These are phyloP conservation scores for Rachicladosporium sp. DNA, from an alignment of 2,329 filamentous ascomycete genomes.

Conservation along the genomic window DNA sequence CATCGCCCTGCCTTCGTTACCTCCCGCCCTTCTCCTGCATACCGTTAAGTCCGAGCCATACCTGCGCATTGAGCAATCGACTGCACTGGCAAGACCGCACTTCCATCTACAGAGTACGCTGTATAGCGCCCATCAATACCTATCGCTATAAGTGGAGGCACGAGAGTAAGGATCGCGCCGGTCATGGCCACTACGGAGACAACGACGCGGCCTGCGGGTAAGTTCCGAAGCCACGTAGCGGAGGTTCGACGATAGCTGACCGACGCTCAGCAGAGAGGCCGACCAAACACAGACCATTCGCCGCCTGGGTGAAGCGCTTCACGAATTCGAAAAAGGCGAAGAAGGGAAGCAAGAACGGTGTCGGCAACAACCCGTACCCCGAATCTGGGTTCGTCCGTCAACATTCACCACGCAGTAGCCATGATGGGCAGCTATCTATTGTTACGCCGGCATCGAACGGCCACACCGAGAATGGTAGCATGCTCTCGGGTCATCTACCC, in stretches of 20 bases:
- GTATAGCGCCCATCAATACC: too few species aligned
- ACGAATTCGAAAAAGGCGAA: slow-evolving; percentile 59
- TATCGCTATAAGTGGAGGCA: too few species aligned
- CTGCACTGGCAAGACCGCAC: too few species aligned
- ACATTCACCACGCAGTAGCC: slow-evolving; percentile 25
- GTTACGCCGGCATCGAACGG: slow-evolving; percentile 44
- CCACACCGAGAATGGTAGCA: slow-evolving; percentile 30
- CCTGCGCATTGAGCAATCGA: too few species aligned
- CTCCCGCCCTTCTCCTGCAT: too few species aligned
- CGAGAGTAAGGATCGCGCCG: too few species aligned
- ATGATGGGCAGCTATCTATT: slow-evolving; percentile 36
- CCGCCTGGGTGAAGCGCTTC: slow-evolving; percentile 88
- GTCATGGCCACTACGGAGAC: too few species aligned
- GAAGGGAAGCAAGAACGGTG: slow-evolving; percentile 7
- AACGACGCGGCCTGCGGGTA: too few species aligned
- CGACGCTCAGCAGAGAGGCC: slow-evolving; percentile 48
- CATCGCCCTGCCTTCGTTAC: too few species aligned
- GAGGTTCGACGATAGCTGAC: slow-evolving; percentile 7
- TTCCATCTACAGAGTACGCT: too few species aligned
- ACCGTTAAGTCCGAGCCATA: too few species aligned
- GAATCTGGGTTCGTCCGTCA: slow-evolving; percentile 55
- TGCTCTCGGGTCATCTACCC: slow-evolving; percentile 45
- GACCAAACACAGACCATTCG: slow-evolving; percentile 71
- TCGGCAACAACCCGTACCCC: slow-evolving; percentile 62
- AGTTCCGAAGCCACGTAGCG: neutral